phyloP scores from a whole-genome alignment of 345 rosid species.

The Ailanthus altissimus region DNA sequence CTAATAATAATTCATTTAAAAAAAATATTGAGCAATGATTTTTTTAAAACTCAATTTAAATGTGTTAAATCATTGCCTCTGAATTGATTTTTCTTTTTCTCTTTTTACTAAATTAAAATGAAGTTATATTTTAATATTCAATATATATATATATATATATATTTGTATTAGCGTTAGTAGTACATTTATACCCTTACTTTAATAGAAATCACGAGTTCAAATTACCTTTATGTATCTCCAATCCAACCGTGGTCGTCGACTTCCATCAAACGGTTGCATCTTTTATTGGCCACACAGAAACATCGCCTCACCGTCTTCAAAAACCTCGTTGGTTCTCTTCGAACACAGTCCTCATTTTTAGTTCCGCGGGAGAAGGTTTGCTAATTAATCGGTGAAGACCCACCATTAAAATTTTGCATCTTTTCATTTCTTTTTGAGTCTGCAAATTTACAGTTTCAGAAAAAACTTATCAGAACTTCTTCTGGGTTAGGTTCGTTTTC shows the following conservation, averaged over 20 bases:
- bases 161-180: too few relatives aligned
- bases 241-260: background rate
- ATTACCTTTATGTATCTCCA: too few relatives aligned
- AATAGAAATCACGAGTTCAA: too few relatives aligned
- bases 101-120: background rate
- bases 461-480: background rate
- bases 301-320: background rate
- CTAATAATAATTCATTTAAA: too few relatives aligned
- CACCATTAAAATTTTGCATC: background rate
- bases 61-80: too few relatives aligned
- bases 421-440: background rate
- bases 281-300: background rate
- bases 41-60: too few relatives aligned
- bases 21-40: too few relatives aligned
- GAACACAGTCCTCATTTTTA: constrained; percentile 16
- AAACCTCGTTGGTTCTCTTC: background rate
- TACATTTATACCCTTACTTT: too few relatives aligned
- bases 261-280: too few relatives aligned
- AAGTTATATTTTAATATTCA: too few relatives aligned
- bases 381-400: constrained; percentile 1
- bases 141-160: too few relatives aligned
- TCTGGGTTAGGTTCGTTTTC: constrained; percentile 10
- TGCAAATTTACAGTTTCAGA: background rate
- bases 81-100: too few relatives aligned
- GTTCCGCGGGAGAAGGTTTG: constrained; percentile 10